Percentiles rank a stretch among this genome's conserved stretches.
Conservation (phyloP, 768 basidiomycete species). For the Suillus cothurnatus region DNA sequence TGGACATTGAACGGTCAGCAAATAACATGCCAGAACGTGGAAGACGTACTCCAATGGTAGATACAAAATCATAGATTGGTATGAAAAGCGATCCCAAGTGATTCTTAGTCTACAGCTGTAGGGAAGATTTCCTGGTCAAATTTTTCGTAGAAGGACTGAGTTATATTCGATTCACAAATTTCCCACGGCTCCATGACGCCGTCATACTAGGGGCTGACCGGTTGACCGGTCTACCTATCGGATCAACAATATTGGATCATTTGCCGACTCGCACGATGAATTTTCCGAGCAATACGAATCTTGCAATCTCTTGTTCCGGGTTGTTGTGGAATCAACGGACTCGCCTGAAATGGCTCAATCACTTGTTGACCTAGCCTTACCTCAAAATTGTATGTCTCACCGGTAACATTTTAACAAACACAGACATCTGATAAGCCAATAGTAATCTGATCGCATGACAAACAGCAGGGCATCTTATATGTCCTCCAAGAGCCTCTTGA, state of each 20-base stretch:
- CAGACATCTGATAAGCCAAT: slow-evolving; percentile 5
- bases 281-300: background rate
- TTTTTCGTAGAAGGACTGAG: background rate
- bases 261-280: slow-evolving; percentile 1
- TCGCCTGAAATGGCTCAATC: background rate
- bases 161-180: slow-evolving; percentile 4
- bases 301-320: no score
- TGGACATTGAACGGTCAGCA: slow-evolving; percentile 9
- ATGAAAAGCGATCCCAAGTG: slow-evolving; percentile 18
- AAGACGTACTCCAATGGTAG: slow-evolving; percentile 34
- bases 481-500: slow-evolving; percentile 46
- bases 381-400: slow-evolving; percentile 1
- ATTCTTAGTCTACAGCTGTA: slow-evolving; percentile 16
- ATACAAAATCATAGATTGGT: slow-evolving; percentile 58
- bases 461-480: slow-evolving; percentile 1
- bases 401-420: background rate
- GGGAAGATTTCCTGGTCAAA: slow-evolving; percentile 17
- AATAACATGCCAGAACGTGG: background rate
- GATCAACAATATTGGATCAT: background rate
- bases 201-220: background rate
- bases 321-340: background rate
- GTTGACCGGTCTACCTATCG: slow-evolving; percentile 1
- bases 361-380: slow-evolving; percentile 1
- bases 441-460: background rate
- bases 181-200: slow-evolving; percentile 7